Percentiles rank a stretch among this genome's conserved stretches.
These are phyloP conservation scores for Jasminum sambac DNA, from an alignment of 257 asterid genomes.

Conservation along the genomic window DNA sequence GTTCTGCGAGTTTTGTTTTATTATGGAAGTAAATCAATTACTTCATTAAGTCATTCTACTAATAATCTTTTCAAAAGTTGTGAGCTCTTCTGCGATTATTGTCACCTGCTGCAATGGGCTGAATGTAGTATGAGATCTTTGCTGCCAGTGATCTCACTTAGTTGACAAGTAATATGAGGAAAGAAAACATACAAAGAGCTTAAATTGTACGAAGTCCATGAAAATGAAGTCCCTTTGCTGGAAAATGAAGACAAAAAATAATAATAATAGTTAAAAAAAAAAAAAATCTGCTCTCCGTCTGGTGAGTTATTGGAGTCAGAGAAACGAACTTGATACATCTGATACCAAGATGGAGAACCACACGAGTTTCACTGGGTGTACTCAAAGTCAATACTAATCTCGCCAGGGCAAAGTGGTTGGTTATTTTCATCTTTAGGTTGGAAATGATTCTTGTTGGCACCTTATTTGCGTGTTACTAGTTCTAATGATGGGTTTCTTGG, in stretches of 20 bases:
- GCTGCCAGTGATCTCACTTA: neutral
- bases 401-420: neutral
- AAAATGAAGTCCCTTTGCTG: neutral
- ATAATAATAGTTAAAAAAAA: no score
- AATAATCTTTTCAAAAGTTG: neutral
- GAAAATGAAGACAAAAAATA: neutral
- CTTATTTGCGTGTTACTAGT: neutral
- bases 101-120: conserved; percentile 1
- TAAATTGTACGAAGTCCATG: neutral
- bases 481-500: neutral
- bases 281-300: neutral
- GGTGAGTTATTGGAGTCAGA: neutral
- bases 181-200: neutral
- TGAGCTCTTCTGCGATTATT: neutral
- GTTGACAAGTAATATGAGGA: neutral
- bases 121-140: neutral
- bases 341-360: neutral
- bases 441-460: neutral
- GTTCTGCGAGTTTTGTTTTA: neutral
- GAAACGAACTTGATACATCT: neutral
- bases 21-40: neutral
- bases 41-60: neutral
- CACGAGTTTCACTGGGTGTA: neutral
- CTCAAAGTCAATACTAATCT: neutral
- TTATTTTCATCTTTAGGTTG: neutral